Evolutionary conservation across 805 yeast genomes (phyloP).

Genomic region (Ogataea nitratoaversa): DNA sequence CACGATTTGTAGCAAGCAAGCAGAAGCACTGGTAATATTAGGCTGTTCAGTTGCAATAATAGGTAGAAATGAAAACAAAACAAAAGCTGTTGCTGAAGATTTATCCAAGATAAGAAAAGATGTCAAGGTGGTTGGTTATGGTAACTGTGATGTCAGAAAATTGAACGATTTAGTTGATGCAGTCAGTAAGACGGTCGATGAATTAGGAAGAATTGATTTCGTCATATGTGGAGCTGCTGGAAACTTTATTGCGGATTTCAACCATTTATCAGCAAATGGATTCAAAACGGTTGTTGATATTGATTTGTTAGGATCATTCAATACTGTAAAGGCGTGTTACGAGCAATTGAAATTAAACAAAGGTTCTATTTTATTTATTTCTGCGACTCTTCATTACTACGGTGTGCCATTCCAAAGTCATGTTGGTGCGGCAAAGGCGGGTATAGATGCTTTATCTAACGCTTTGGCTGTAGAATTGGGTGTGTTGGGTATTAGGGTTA

Average conservation of each 20-base stretch:
- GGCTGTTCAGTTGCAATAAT: conserved; percentile 87
- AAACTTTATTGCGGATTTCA: conserved; percentile 78
- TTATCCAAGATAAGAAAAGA: conserved; percentile 54
- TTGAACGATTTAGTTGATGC: conserved; percentile 57
- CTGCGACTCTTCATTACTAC: conserved; percentile 85
- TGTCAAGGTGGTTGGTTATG: conserved; percentile 65
- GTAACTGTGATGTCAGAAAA: conserved; percentile 75
- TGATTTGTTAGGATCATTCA: conserved; percentile 84
- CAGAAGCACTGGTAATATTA: conserved; percentile 73
- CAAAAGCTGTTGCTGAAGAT: conserved; percentile 64
- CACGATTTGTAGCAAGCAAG: conserved; percentile 87
- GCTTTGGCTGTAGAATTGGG: conserved; percentile 89
- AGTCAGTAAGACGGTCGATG: conserved; percentile 57
- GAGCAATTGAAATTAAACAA: conserved; percentile 58
- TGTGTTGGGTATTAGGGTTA: conserved; percentile 78
- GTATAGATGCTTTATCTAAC: conserved; percentile 81
- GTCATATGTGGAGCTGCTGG: conserved; percentile 98
- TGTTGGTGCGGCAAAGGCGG: conserved; percentile 95
- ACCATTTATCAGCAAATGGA: conserved; percentile 76
- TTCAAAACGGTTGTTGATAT: conserved; percentile 84
- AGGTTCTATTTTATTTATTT: conserved; percentile 74
- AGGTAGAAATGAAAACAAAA: conserved; percentile 70
- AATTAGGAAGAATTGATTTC: conserved; percentile 75
- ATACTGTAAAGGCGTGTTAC: conserved; percentile 81
- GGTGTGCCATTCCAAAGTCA: conserved; percentile 89